Percentiles rank a stretch among this genome's conserved stretches.
Evolutionary conservation across 2,329 filamentous ascomycete genomes (phyloP).

Genomic region (Aspergillus hortae): DNA sequence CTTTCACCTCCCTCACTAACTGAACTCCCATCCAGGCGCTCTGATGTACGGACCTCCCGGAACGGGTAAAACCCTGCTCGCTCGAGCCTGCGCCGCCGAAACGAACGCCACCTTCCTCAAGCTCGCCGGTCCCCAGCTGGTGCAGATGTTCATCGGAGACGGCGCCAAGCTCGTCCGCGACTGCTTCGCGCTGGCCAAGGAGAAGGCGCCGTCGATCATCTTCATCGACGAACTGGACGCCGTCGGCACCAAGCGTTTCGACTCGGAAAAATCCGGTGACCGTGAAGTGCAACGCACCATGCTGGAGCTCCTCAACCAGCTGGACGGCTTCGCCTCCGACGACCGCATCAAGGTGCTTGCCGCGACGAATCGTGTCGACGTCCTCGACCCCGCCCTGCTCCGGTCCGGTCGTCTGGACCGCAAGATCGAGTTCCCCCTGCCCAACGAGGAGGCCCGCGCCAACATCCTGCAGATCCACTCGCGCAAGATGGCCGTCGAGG

Average conservation of each 20-base stretch:
- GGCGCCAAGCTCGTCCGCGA: constrained; percentile 96
- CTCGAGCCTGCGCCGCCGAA: constrained; percentile 93
- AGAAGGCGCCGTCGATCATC: constrained; percentile 98
- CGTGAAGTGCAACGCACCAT: constrained; percentile 98
- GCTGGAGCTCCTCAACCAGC: constrained; percentile 96
- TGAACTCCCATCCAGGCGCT: constrained; percentile 56
- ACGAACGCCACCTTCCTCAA: constrained; percentile 99
- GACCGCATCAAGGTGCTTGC: constrained; percentile 95
- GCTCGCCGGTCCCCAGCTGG: constrained; percentile 92
- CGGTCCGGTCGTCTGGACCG: constrained; percentile 89
- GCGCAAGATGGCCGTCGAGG: constrained; percentile 95
- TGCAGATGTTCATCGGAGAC: constrained; percentile 99
- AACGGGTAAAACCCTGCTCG: constrained; percentile 59
- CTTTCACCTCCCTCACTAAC: constrained; percentile 5
- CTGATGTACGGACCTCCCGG: constrained; percentile 81
- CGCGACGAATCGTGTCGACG: constrained; percentile 90
- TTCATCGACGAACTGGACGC: constrained; percentile 99
- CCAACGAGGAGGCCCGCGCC: constrained; percentile 94
- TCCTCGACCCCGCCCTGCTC: constrained; percentile 85
- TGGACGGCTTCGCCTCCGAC: constrained; percentile 95
- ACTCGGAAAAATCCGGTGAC: constrained; percentile 96
- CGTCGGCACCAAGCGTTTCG: constrained; percentile 98
- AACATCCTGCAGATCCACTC: constrained; percentile 98
- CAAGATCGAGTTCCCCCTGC: constrained; percentile 97
- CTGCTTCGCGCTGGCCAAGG: constrained; percentile 95